Evolutionary conservation across 169 alveolate species (phyloP), one percentile per base, ranked within the genome.

Genomic region (Theileria luwenshuni): DNA sequence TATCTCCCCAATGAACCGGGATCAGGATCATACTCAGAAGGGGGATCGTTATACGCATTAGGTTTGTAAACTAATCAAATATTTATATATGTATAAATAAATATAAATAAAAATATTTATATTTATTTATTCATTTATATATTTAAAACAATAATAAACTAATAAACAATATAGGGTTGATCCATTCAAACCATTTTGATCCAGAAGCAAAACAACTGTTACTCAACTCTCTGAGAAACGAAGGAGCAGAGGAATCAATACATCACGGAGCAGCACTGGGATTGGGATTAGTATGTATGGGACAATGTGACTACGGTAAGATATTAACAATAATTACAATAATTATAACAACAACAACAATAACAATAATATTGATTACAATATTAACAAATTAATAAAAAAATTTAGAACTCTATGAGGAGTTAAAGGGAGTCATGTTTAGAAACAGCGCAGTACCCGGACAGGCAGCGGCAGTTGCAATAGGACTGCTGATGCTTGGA

Each of bases 201-300:
- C 76, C 87, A 13, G 71, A 70, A 28, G 80, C 92, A n/a, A 76
- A 54, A 47, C 94, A 94, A 42, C 69, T 91, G 42, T 86, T 96
- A 58, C 70, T 90, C 12, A 90, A 88, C 49, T 95, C 95, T 41
- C 91, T 96, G 51, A 74, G 77, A 56, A 77, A 63, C 67, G 88
- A 69, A 45, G 68, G 70, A 2, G 84, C 77, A 59, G 87, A 72
- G 51, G 89, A 76, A 49, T 84, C 89, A 74, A 79, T 94, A 61
- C 97, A 95, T 74, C 99, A 97, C 85, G 99, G 99, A 19, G 97
- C 98, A 42, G 94, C 98, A 52, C 89, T 97, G 63, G 99, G 99
- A 10, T 76, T 96, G 19, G 99, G 99, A 28, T 90, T 98, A 51
- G 92, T 92, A 0, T 95, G 96, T 58, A 85, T 96, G 92, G 98